Evolutionary conservation across 768 basidiomycete genomes (phyloP).

Genomic region (Sutorius australiensis): DNA sequence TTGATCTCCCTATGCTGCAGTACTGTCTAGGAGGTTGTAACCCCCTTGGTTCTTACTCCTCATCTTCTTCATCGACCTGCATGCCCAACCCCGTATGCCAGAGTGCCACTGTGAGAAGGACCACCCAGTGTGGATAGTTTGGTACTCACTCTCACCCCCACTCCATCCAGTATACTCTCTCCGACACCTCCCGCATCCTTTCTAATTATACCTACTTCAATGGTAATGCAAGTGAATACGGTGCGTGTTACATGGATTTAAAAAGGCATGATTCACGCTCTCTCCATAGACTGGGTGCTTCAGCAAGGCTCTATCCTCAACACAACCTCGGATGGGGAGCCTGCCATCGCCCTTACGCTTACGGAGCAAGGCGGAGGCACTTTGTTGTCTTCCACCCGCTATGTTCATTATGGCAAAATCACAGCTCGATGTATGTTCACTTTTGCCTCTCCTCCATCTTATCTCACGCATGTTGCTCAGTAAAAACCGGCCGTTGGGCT

Average conservation of each 20-base stretch:
- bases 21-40: conserved; percentile 89
- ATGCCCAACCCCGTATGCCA: conserved; percentile 69
- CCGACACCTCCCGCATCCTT: conserved; percentile 62
- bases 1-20: conserved; percentile 35
- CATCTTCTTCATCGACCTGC: conserved; percentile 63
- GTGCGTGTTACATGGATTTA: conserved; percentile 29
- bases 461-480: conserved; percentile 31
- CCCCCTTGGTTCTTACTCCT: conserved; percentile 60
- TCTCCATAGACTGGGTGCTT: conserved; percentile 60
- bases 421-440: conserved; percentile 50
- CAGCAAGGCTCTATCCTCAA: conserved; percentile 65
- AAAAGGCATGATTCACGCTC: background rate
- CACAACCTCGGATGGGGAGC: conserved; percentile 51
- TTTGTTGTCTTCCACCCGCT: conserved; percentile 73
- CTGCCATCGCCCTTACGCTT: conserved; percentile 65
- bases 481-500: conserved; percentile 75
- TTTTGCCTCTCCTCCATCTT: background rate
- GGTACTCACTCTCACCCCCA: background rate
- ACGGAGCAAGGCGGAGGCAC: conserved; percentile 74
- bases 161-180: conserved; percentile 53
- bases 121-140: background rate
- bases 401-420: conserved; percentile 77
- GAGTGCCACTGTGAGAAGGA: conserved; percentile 47
- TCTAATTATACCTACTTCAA: conserved; percentile 64
- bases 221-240: conserved; percentile 70